phyloP scores from a whole-genome alignment of 148 eudicot genomes.

The Rhododendron henanense region DNA sequence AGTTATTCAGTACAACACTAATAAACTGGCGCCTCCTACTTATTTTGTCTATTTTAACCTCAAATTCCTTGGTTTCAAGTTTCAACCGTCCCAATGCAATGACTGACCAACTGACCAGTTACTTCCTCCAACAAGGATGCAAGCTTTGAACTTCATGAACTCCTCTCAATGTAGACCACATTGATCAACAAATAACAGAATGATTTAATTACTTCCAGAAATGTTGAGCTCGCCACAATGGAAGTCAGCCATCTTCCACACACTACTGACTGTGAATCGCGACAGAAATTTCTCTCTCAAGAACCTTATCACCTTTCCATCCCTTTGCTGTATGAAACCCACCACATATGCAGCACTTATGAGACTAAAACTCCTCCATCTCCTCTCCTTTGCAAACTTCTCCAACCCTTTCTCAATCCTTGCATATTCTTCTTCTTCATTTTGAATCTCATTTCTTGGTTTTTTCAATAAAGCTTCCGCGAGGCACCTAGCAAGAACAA shows the following conservation, averaged over 20 bases:
- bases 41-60: not conserved
- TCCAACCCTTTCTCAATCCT: constrained; percentile 31
- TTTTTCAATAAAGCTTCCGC: constrained; percentile 27
- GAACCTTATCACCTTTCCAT: constrained; percentile 29
- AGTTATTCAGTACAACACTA: not conserved
- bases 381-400: constrained; percentile 39
- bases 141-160: not conserved
- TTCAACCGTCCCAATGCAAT: not conserved
- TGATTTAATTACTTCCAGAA: not conserved
- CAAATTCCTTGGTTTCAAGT: not conserved
- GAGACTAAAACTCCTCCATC: constrained; percentile 40
- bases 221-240: constrained; percentile 27
- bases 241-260: constrained; percentile 34
- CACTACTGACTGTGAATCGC: not conserved
- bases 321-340: constrained; percentile 31
- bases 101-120: not conserved
- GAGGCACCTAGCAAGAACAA: constrained; percentile 47
- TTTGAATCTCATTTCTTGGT: not conserved
- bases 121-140: not conserved
- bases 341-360: constrained; percentile 29
- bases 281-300: constrained; percentile 26
- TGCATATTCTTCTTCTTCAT: constrained; percentile 19
- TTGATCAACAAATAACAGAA: not conserved
- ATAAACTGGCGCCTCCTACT: too few species aligned
- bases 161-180: too few species aligned